Evolutionary conservation across 495 filamentous ascomycete species (phyloP), one percentile per base, ranked within the genome.

Genomic region (Acidiella bohemica): DNA sequence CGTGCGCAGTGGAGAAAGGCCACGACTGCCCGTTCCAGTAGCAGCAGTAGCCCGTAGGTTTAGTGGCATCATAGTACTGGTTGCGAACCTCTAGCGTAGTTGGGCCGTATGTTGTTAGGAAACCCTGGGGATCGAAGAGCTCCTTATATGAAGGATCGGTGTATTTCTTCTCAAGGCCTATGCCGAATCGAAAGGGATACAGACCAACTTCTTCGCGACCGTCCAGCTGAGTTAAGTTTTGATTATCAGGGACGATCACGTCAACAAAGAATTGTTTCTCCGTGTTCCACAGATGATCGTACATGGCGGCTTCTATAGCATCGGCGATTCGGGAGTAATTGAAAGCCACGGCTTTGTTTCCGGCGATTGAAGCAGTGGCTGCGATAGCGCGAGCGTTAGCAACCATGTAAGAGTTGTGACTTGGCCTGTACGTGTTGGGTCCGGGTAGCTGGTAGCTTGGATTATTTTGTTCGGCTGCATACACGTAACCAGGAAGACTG

Each of bases 21-120:
- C 64, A 67, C n/a, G 61, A 64, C 51, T 63, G 62, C 16, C 64
- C 64, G 35, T 66, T 60, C 64, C 64, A 66, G 32, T 53, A 55
- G 34, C 64, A 67, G 54, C 64, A 67, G 47, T 65, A 65, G 30
- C 44, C 51, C 17, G 49, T 51, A 13, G 57, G 57, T 39, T 60
- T 66, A 2, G 48, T 39, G 11, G 56, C 59, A 19, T 51, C 47
- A 34, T 59, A 67, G 50, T 62, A 67, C 1, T 53, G 55, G 36
- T 65, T 58, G 21, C 55, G 46, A 39, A 58, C 54, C 44, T 65
- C 64, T 5, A 67, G 41, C 12, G 65, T 68, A 5, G 63, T 66
- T 19, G 65, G 65, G 7, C 62, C 65, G 32, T 61, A 68, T 11
- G 53, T 37, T 16, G 61, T 50, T 3, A 59, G 38, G 46, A 68